Conservation (phyloP, 176 grass and related monocot species). For the Rhynchospora breviuscula region DNA sequence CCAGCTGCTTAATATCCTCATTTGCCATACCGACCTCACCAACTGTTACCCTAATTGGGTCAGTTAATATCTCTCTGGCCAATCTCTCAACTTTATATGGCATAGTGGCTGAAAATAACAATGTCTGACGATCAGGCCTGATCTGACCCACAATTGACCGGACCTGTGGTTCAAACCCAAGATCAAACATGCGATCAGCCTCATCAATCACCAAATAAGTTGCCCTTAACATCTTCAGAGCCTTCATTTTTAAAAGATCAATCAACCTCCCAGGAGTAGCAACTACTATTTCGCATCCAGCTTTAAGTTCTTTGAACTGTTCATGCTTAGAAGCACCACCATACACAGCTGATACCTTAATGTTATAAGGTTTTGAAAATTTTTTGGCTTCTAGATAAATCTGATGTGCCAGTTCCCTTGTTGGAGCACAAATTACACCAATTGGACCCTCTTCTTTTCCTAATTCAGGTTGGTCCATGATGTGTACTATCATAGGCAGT, state of each 20-base stretch:
- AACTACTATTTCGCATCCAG: conserved; percentile 88
- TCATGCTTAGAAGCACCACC: conserved; percentile 94
- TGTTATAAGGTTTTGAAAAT: conserved; percentile 91
- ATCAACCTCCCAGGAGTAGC: conserved; percentile 94
- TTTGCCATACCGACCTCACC: conserved; percentile 95
- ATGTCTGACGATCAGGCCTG: conserved; percentile 92
- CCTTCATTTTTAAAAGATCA: conserved; percentile 98
- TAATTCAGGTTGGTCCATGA: conserved; percentile 99
- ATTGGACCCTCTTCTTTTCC: conserved; percentile 94
- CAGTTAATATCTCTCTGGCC: conserved; percentile 87
- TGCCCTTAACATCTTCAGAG: conserved; percentile 76
- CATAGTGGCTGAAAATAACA: conserved; percentile 99
- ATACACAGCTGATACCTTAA: conserved; percentile 91
- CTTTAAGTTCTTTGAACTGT: conserved; percentile 97
- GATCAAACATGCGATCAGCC: conserved; percentile 99
- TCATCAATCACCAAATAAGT: conserved; percentile 97
- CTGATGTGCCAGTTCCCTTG: conserved; percentile 95
- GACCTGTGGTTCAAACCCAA: conserved; percentile 96
- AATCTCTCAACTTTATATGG: conserved; percentile 94
- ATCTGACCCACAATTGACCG: conserved; percentile 95
- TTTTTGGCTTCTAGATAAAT: conserved; percentile 97
- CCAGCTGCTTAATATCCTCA: conserved; percentile 97
- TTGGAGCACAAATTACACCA: conserved; percentile 94
- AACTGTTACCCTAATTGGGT: conserved; percentile 89
- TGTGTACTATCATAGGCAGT: conserved; percentile 97